Evolutionary conservation across 2,329 filamentous ascomycete species (phyloP), one percentile per base, ranked within the genome.

Genomic region (Balansia obtecta): DNA sequence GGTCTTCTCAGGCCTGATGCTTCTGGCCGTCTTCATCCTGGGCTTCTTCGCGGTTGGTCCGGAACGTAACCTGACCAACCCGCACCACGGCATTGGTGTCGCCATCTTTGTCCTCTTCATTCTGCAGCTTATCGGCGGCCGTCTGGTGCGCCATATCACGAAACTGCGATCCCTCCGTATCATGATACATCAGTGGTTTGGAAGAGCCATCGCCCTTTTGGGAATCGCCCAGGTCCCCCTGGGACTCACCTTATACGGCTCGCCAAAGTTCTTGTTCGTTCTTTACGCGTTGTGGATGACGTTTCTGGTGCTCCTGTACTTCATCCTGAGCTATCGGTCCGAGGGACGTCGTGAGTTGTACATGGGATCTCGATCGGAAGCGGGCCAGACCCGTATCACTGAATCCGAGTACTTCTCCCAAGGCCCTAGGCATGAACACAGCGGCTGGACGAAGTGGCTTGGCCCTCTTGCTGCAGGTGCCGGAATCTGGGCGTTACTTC

Each of bases 181-280:
- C 38, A 74, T 86, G 75, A 66, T 97, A 41, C 93, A 98, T 68
- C 86, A 90, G 63, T 96, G 93, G 88, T 69, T 86, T 16, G 93
- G 93, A 16, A 76, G 90, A 51, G 71, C 79, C 0, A 80, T 91
- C 58, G 85, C 86, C 2, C 68, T 97, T 16, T 72, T 98, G 4
- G 93, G 88, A 0, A 82, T 97, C 56, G 77, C 83, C 3, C 93
- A 98, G 63, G 80, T 98, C 11, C 86, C 93, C 0, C 74, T 98
- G 0, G 93, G 93, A 0, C 73, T 98, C 45, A 90, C 90, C 0
- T 74, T 98, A 1, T 98, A 96, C 61, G 93, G 93, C 6, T 95
- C 90, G 32, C 91, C 93, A 5, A 81, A 85, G 60, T 79, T 77
- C 38, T 75, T 90, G 3, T 98, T 97, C 64, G 82, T 98, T 48